These are phyloP conservation scores for Porcisia hertigi DNA, from an alignment of 208 protist species.

Conservation along the genomic window DNA sequence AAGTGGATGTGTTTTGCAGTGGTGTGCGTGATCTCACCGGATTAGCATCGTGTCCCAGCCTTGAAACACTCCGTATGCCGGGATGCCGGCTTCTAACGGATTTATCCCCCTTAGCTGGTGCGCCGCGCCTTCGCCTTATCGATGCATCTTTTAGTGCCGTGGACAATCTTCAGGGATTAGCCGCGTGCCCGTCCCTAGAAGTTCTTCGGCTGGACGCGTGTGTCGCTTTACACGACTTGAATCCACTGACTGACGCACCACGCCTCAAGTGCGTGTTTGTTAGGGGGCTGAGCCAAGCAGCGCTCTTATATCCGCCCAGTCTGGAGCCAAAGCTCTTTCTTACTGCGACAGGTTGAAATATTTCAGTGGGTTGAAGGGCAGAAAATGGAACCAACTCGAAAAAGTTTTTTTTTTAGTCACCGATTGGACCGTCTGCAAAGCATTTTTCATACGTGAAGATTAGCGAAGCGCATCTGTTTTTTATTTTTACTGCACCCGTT, in stretches of 20 bases:
- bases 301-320: constrained; percentile 1
- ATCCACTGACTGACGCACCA: constrained; percentile 9
- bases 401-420: neutral
- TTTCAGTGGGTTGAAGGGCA: neutral
- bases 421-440: neutral
- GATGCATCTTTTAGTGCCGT: constrained; percentile 15
- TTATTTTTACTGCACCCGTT: neutral
- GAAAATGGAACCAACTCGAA: neutral
- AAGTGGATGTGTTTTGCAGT: constrained; percentile 13
- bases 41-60: constrained; percentile 7
- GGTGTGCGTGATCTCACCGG: constrained; percentile 1
- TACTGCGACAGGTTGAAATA: neutral
- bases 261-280: constrained; percentile 9
- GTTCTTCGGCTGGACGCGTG: constrained; percentile 13
- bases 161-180: constrained; percentile 4
- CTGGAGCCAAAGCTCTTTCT: constrained; percentile 5
- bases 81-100: constrained; percentile 4
- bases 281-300: neutral
- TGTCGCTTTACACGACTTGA: neutral
- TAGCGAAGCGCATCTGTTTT: neutral
- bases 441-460: neutral
- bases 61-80: constrained; percentile 4
- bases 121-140: constrained; percentile 8
- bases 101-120: constrained; percentile 14
- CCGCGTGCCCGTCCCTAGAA: constrained; percentile 8